Evolutionary conservation across 148 eudicot species (phyloP).

Genomic region (Limonium bicolor): DNA sequence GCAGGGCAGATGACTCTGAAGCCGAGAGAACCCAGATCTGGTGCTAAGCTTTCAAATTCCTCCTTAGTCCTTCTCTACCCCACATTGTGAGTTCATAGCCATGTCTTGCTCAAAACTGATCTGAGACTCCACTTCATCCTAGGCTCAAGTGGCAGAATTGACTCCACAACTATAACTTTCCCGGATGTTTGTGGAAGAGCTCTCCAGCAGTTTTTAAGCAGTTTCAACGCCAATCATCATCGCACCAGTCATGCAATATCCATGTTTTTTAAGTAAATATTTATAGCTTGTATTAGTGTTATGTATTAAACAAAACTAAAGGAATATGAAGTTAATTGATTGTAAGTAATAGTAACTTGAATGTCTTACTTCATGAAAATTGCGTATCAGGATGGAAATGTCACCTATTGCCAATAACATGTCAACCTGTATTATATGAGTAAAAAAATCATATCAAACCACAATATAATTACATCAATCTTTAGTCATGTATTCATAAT

Average conservation of each 20-base stretch:
- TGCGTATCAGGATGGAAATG: conserved; percentile 8
- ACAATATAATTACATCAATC: no score
- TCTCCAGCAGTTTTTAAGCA: conserved; percentile 1
- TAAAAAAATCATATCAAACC: background rate
- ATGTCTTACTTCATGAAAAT: conserved; percentile 11
- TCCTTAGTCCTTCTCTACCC: conserved; percentile 6
- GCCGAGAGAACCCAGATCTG: conserved; percentile 3
- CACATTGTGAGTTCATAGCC: background rate
- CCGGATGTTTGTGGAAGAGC: conserved; percentile 4
- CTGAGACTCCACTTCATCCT: background rate
- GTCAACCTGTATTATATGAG: conserved; percentile 2
- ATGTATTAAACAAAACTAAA: no score
- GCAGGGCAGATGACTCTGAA: conserved; percentile 7
- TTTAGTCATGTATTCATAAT: no score
- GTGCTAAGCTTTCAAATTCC: conserved; percentile 7
- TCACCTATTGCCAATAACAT: conserved; percentile 11
- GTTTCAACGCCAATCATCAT: conserved; percentile 5
- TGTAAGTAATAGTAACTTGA: no score
- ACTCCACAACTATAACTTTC: conserved; percentile 6
- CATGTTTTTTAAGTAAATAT: background rate
- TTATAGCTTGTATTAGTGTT: no score
- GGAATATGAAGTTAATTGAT: no score
- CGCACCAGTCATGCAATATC: conserved; percentile 5
- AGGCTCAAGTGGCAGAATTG: background rate
- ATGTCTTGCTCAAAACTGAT: background rate